phyloP scores from a whole-genome alignment of 1,139 yeast species.

The Kodamaea plutei region DNA sequence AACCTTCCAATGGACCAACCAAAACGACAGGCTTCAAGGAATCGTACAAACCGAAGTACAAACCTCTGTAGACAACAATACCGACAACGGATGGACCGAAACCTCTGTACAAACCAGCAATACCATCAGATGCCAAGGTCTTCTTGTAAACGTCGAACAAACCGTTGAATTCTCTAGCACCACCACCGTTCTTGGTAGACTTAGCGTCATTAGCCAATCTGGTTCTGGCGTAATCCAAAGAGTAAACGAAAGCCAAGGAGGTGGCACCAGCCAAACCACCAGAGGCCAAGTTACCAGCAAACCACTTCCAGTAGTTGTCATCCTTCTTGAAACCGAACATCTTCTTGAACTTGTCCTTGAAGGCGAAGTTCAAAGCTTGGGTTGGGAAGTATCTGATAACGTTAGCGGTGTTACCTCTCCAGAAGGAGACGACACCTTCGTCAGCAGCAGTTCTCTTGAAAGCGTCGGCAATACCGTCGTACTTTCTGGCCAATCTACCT shows the following conservation, averaged over 20 bases:
- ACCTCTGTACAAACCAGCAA: constrained; percentile 57
- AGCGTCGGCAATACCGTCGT: constrained; percentile 49
- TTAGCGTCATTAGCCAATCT: constrained; percentile 55
- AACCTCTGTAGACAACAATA: constrained; percentile 54
- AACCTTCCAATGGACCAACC: constrained; percentile 54
- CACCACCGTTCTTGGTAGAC: constrained; percentile 47
- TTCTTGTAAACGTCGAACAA: constrained; percentile 51
- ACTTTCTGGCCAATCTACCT: constrained; percentile 49
- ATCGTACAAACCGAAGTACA: constrained; percentile 53
- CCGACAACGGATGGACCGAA: constrained; percentile 54
- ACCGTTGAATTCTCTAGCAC: constrained; percentile 51
- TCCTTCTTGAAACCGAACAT: constrained; percentile 53
- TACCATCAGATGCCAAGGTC: constrained; percentile 52
- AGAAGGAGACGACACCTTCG: constrained; percentile 49
- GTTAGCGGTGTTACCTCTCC: constrained; percentile 58
- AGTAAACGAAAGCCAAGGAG: constrained; percentile 51
- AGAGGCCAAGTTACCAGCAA: constrained; percentile 54
- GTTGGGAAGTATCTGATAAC: constrained; percentile 56
- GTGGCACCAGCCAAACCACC: constrained; percentile 58
- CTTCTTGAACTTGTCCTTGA: constrained; percentile 50
- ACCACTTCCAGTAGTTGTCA: constrained; percentile 48
- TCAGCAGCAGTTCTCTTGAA: constrained; percentile 52
- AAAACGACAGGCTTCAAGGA: constrained; percentile 52
- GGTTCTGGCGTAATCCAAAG: constrained; percentile 53
- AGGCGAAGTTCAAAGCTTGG: constrained; percentile 52